These are phyloP conservation scores for Lepidopterella palustris DNA, from an alignment of 495 filamentous ascomycete species.

Conservation along the genomic window DNA sequence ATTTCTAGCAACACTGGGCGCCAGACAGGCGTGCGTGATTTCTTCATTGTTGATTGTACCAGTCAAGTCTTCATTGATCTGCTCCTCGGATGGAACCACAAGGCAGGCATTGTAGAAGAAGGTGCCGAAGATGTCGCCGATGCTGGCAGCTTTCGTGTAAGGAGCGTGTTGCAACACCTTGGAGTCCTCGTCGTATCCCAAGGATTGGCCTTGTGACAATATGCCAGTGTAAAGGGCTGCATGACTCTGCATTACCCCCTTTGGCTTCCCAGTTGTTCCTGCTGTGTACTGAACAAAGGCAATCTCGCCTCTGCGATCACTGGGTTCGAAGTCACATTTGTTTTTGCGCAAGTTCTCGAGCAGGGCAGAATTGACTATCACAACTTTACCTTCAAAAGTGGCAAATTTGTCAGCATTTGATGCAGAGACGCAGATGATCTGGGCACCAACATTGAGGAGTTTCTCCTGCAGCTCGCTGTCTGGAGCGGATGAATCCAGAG, in stretches of 20 bases:
- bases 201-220: not conserved
- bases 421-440: not conserved
- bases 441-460: not conserved
- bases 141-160: conserved; percentile 21
- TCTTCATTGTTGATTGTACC: not conserved
- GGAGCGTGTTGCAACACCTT: conserved; percentile 18
- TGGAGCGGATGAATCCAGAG: conserved; percentile 18
- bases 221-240: conserved; percentile 18
- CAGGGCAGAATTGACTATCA: not conserved
- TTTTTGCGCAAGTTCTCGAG: not conserved
- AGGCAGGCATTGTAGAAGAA: not conserved
- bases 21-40: not conserved
- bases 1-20: not conserved
- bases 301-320: not conserved
- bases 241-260: conserved; percentile 15
- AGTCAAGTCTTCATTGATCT: not conserved
- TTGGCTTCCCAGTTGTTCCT: conserved; percentile 19
- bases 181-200: not conserved
- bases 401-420: too few species aligned
- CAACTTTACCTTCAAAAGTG: too few species aligned
- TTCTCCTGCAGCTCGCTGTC: conserved; percentile 18
- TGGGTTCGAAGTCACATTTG: conserved; percentile 1
- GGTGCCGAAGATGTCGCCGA: not conserved
- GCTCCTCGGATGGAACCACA: not conserved
- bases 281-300: conserved; percentile 20